These are phyloP conservation scores for Linnemannia zychae DNA, from an alignment of 192 early-diverging fungal species.

Conservation along the genomic window DNA sequence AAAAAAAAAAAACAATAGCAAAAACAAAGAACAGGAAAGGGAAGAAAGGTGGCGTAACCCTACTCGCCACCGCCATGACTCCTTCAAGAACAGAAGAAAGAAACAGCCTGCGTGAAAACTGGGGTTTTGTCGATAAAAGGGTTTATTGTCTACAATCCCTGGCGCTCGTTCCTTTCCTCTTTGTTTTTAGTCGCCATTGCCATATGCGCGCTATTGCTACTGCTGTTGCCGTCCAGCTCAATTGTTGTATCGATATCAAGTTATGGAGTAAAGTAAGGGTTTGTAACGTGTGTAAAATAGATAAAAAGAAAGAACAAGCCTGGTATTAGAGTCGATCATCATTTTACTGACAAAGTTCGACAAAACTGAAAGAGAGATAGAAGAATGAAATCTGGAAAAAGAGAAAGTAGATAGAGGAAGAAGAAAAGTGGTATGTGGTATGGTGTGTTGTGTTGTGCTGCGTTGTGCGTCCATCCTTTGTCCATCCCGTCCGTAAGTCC, in stretches of 20 bases:
- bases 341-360: slow-evolving; percentile 8
- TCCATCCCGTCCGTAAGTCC: neutral
- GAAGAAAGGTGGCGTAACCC: too few species aligned
- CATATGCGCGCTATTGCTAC: too few species aligned
- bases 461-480: neutral
- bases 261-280: neutral
- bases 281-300: neutral
- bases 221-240: too few species aligned
- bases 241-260: too few species aligned
- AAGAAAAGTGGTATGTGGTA: slow-evolving; percentile 5
- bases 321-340: neutral
- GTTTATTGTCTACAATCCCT: too few species aligned
- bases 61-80: too few species aligned
- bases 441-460: neutral
- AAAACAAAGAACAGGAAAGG: neutral
- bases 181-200: too few species aligned
- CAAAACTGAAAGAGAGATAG: neutral
- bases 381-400: neutral
- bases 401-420: neutral
- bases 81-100: too few species aligned
- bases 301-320: neutral
- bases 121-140: too few species aligned
- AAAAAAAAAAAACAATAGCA: neutral
- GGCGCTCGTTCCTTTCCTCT: too few species aligned
- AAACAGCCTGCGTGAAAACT: too few species aligned